Conservation (phyloP, 192 early-diverging fungal genomes). For the Backusella tuberculispora region DNA sequence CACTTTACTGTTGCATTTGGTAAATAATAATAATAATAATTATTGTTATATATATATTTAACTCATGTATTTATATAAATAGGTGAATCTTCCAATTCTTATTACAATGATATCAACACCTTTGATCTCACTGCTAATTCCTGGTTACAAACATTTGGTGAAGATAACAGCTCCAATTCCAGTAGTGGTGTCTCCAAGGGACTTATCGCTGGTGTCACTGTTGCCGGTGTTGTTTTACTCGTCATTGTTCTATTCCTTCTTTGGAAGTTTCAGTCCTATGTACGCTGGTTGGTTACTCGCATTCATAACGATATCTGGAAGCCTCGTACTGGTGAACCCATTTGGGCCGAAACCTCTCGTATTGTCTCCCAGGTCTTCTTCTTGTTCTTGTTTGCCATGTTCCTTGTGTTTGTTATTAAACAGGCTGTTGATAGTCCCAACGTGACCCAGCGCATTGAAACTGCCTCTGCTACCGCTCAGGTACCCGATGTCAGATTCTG, state of each 20-base stretch:
- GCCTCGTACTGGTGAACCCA: conserved; percentile 41
- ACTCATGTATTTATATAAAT: background rate
- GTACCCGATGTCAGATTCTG: conserved; percentile 44
- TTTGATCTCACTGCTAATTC: conserved; percentile 21
- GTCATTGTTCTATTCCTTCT: conserved; percentile 34
- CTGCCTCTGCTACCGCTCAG: conserved; percentile 23
- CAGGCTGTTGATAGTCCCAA: conserved; percentile 41
- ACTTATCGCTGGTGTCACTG: conserved; percentile 37
- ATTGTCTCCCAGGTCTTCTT: conserved; percentile 39
- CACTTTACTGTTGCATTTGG: conserved; percentile 38
- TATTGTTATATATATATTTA: background rate
- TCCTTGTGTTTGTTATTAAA: conserved; percentile 38
- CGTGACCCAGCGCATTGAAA: conserved; percentile 34
- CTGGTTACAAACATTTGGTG: conserved; percentile 32
- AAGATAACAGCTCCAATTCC: background rate
- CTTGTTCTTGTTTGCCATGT: conserved; percentile 37
- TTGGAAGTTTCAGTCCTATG: conserved; percentile 34
- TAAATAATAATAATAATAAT: conserved; percentile 1
- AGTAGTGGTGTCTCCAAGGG: conserved; percentile 3
- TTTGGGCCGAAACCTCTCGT: conserved; percentile 43
- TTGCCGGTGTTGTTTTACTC: conserved; percentile 33
- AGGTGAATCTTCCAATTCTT: conserved; percentile 33
- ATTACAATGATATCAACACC: conserved; percentile 42
- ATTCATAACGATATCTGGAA: conserved; percentile 42
- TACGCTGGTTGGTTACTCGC: conserved; percentile 31